A percentile compares a stretch with the other conserved stretches of the same genome.
These are phyloP conservation scores for Diaporthe capsici DNA, from an alignment of 2,329 filamentous ascomycete genomes.

Conservation along the genomic window DNA sequence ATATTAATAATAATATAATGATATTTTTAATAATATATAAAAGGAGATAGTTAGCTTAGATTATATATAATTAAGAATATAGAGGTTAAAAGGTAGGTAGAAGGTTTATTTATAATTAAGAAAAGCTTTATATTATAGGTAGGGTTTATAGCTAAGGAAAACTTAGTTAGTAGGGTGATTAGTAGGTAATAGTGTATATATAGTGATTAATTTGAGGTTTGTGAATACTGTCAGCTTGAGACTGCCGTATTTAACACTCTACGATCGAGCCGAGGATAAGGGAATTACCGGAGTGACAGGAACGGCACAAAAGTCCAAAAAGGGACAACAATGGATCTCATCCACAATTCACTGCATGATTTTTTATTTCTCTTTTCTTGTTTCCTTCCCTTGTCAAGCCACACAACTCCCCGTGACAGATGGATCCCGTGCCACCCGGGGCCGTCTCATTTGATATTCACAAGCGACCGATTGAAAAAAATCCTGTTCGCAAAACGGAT, in stretches of 20 bases:
- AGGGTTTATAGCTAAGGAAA: too few relatives aligned
- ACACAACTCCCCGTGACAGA: background rate
- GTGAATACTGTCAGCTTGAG: too few relatives aligned
- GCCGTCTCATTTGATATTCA: background rate
- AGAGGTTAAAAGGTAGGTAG: too few relatives aligned
- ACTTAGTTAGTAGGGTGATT: too few relatives aligned
- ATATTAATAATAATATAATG: too few relatives aligned
- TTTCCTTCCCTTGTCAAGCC: background rate
- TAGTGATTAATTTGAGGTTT: too few relatives aligned
- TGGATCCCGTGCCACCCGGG: background rate
- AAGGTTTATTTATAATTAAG: too few relatives aligned
- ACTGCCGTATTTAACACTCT: background rate
- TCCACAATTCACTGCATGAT: conserved; percentile 15
- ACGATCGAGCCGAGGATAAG: conserved; percentile 14
- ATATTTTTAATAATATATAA: too few relatives aligned
- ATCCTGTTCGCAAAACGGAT: background rate
- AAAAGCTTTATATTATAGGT: too few relatives aligned
- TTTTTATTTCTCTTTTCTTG: background rate
- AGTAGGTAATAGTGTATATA: too few relatives aligned
- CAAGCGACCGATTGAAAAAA: background rate
- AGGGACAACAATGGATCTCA: conserved; percentile 14
- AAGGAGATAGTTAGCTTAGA: too few relatives aligned
- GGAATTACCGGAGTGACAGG: background rate
- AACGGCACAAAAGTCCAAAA: conserved; percentile 16
- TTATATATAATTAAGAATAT: too few relatives aligned